phyloP scores from a whole-genome alignment of 2,329 filamentous ascomycete genomes.

The Diaporthe capsici region DNA sequence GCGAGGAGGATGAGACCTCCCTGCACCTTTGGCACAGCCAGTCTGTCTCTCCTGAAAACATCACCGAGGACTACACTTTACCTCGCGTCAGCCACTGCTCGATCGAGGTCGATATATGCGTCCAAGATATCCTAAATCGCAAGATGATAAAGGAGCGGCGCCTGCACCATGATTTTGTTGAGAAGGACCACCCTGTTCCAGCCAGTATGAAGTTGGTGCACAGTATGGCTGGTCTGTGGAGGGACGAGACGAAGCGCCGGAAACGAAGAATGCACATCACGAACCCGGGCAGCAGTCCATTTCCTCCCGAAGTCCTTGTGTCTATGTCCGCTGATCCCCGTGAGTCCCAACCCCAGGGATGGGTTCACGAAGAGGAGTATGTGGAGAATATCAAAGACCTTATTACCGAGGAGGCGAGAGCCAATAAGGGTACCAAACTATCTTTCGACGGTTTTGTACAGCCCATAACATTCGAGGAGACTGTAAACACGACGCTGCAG shows the following conservation, averaged over 20 bases:
- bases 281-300: slow-evolving; percentile 79
- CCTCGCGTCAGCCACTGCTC: slow-evolving; percentile 89
- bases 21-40: slow-evolving; percentile 85
- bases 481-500: slow-evolving; percentile 82
- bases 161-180: slow-evolving; percentile 89
- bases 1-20: slow-evolving; percentile 69
- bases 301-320: slow-evolving; percentile 83
- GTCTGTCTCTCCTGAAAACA: slow-evolving; percentile 71
- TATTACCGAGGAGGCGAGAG: slow-evolving; percentile 73
- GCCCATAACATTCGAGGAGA: slow-evolving; percentile 64
- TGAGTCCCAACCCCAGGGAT: slow-evolving; percentile 79
- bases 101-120: slow-evolving; percentile 90
- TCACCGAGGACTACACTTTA: slow-evolving; percentile 74
- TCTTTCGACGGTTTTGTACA: slow-evolving; percentile 78
- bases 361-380: slow-evolving; percentile 94
- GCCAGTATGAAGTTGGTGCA: slow-evolving; percentile 84
- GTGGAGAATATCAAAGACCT: slow-evolving; percentile 74
- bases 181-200: slow-evolving; percentile 74
- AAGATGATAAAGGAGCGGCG: slow-evolving; percentile 80
- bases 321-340: slow-evolving; percentile 90
- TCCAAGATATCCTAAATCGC: slow-evolving; percentile 90
- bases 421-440: slow-evolving; percentile 58
- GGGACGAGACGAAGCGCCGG: slow-evolving; percentile 85
- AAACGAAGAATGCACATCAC: slow-evolving; percentile 78
- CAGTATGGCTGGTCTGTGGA: slow-evolving; percentile 95